Conservation (phyloP, 2,329 filamentous ascomycete species). For the Tolypocladium guangdongense region DNA sequence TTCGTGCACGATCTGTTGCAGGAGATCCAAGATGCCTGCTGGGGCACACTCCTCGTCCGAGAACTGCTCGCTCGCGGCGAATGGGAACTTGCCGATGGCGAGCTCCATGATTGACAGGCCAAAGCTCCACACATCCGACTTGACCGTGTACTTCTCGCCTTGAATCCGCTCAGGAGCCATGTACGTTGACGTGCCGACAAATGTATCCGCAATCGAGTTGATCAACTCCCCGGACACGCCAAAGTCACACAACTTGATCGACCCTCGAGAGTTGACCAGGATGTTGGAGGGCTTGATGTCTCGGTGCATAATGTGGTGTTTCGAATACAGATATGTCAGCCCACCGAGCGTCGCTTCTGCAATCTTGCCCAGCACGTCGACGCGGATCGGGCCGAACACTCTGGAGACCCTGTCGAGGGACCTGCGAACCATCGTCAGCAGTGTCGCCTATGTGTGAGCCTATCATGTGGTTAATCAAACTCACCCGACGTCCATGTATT, state of each 20-base stretch:
- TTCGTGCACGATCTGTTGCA: constrained; percentile 97
- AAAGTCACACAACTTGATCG: constrained; percentile 97
- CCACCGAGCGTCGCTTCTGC: constrained; percentile 90
- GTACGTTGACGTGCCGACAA: constrained; percentile 96
- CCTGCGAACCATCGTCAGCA: constrained; percentile 32
- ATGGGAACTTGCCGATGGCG: constrained; percentile 94
- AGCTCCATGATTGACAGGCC: constrained; percentile 93
- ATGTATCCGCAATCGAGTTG: constrained; percentile 96
- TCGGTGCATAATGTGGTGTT: constrained; percentile 96
- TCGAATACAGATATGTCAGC: constrained; percentile 87
- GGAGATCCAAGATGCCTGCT: constrained; percentile 86
- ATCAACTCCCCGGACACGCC: constrained; percentile 97
- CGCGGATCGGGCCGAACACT: constrained; percentile 87
- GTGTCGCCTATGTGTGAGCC: neutral
- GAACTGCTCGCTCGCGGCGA: constrained; percentile 61
- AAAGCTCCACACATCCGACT: constrained; percentile 98
- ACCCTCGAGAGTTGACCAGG: constrained; percentile 83
- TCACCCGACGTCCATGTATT: constrained; percentile 98
- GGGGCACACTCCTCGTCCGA: constrained; percentile 71
- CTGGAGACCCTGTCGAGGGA: constrained; percentile 89
- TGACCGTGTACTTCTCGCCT: constrained; percentile 92
- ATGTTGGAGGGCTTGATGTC: constrained; percentile 99
- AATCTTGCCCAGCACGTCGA: constrained; percentile 95
- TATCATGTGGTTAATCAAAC: constrained; percentile 21
- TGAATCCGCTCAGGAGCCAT: constrained; percentile 99